Conservation (phyloP, 2,329 filamentous ascomycete genomes). For the Trichoderma atroviride region DNA sequence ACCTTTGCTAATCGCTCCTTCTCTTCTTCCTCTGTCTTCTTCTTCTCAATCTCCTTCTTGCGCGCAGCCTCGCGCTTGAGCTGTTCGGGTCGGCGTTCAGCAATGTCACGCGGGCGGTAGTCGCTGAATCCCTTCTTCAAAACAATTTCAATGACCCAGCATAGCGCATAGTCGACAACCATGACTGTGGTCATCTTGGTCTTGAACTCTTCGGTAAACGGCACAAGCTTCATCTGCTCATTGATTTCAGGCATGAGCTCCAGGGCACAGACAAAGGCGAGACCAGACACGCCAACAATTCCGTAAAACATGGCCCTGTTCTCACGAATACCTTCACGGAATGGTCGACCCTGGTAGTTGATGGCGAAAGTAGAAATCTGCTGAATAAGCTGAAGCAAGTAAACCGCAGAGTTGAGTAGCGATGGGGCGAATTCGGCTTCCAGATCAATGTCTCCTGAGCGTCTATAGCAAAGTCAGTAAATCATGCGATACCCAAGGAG, state of each 20-base stretch:
- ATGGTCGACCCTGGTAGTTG: constrained; percentile 98
- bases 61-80: constrained; percentile 72
- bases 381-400: constrained; percentile 95
- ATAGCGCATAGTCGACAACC: constrained; percentile 83
- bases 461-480: constrained; percentile 39
- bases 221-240: constrained; percentile 86
- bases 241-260: constrained; percentile 97
- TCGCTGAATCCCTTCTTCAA: constrained; percentile 88
- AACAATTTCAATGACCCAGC: constrained; percentile 83
- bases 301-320: constrained; percentile 99
- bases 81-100: constrained; percentile 83
- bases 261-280: constrained; percentile 92
- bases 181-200: constrained; percentile 80
- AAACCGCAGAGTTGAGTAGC: constrained; percentile 93
- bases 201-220: constrained; percentile 89
- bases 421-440: constrained; percentile 94
- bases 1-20: constrained; percentile 57
- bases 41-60: constrained; percentile 59
- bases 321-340: constrained; percentile 92
- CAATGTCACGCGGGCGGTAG: constrained; percentile 91
- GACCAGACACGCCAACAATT: constrained; percentile 82
- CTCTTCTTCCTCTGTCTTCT: constrained; percentile 55
- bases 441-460: constrained; percentile 71
- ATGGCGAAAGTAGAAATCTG: constrained; percentile 99
- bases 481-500: constrained; percentile 32